These are phyloP conservation scores for Aegilops tauschii DNA, from an alignment of 176 grass and related monocot genomes.

Conservation along the genomic window DNA sequence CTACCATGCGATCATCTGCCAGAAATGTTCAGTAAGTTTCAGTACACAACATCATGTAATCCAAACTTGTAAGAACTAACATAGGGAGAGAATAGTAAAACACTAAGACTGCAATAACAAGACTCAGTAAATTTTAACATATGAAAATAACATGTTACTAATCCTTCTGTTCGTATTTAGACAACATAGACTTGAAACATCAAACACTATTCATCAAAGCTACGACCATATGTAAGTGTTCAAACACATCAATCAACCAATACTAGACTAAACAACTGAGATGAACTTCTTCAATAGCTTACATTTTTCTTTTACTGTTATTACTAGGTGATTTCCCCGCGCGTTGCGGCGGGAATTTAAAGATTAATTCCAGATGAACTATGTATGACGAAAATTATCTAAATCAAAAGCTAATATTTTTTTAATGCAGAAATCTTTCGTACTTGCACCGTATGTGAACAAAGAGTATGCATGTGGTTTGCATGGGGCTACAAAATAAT, in stretches of 20 bases:
- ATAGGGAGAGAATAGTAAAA: not conserved
- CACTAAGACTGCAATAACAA: not conserved
- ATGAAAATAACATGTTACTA: not conserved
- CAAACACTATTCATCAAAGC: not conserved
- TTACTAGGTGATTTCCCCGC: not conserved
- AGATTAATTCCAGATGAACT: too few relatives aligned
- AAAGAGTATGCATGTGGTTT: too few relatives aligned
- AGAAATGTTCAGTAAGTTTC: constrained; percentile 30
- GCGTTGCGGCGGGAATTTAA: too few relatives aligned
- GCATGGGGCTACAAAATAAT: too few relatives aligned
- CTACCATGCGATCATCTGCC: constrained; percentile 18
- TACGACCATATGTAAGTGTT: not conserved
- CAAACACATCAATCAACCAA: constrained; percentile 12
- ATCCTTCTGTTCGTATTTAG: not conserved
- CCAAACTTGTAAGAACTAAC: constrained; percentile 1
- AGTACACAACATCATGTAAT: not conserved
- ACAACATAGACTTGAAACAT: not conserved
- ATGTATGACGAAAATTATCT: too few relatives aligned
- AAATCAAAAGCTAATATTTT: too few relatives aligned
- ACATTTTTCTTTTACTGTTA: not conserved
- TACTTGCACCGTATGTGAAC: too few relatives aligned
- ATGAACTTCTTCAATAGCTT: not conserved
- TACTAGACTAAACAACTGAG: constrained; percentile 1
- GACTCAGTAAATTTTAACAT: constrained; percentile 12
- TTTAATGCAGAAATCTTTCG: too few relatives aligned